These are phyloP conservation scores for Schizothecium vesticola DNA, from an alignment of 495 filamentous ascomycete species.

Conservation along the genomic window DNA sequence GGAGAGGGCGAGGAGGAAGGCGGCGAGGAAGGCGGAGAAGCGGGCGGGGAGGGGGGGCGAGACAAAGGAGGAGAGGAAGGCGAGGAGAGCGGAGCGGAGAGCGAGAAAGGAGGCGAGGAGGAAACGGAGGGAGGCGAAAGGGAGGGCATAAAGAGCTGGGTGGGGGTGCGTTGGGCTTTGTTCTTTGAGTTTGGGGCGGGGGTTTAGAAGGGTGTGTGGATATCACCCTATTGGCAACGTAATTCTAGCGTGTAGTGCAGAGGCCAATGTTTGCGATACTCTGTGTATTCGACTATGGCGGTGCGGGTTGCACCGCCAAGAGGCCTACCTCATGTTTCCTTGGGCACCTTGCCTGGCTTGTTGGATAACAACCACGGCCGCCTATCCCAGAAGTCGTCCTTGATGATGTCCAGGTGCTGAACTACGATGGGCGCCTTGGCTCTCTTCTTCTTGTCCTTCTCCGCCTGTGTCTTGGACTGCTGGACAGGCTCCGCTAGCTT, in stretches of 20 bases:
- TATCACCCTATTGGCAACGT: neutral
- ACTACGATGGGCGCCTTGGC: slow-evolving; percentile 71
- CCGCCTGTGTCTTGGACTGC: slow-evolving; percentile 67
- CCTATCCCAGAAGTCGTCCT: slow-evolving; percentile 84
- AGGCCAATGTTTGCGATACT: neutral
- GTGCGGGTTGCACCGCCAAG: neutral
- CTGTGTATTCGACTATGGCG: neutral
- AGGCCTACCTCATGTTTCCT: slow-evolving; percentile 33
- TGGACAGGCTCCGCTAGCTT: slow-evolving; percentile 35
- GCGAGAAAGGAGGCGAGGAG: slow-evolving; percentile 37
- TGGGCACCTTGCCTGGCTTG: slow-evolving; percentile 62
- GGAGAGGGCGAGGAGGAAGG: slow-evolving; percentile 11
- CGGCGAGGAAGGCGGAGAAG: slow-evolving; percentile 20
- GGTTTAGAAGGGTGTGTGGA: neutral
- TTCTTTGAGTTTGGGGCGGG: neutral
- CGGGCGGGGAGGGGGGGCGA: slow-evolving; percentile 21
- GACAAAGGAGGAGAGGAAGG: slow-evolving; percentile 38
- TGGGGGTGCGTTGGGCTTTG: neutral
- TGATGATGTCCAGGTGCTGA: slow-evolving; percentile 88
- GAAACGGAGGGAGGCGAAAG: slow-evolving; percentile 6
- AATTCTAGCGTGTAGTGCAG: neutral
- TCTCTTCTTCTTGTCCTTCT: slow-evolving; percentile 70
- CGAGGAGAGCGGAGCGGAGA: slow-evolving; percentile 40
- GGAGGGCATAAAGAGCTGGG: neutral
- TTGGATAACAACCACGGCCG: slow-evolving; percentile 81